These are phyloP conservation scores for Penicillium sp. DNA, from an alignment of 2,329 filamentous ascomycete genomes.

Conservation along the genomic window DNA sequence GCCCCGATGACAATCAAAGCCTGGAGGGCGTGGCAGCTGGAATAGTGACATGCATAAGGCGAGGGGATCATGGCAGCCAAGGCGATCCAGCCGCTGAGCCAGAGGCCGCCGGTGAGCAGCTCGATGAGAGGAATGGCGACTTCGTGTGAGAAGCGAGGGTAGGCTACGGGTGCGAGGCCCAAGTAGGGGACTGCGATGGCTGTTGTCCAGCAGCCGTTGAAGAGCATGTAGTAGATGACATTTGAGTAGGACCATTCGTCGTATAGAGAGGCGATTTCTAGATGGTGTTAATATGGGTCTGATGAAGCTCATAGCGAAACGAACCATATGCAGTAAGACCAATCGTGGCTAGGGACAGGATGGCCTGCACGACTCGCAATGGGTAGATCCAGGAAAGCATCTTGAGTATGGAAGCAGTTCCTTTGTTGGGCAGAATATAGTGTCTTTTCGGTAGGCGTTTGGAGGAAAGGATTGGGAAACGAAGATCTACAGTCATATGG, in stretches of 20 bases:
- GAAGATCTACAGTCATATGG: neutral
- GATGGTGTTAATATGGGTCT: neutral
- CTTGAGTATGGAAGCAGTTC: neutral
- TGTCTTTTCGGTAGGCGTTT: neutral
- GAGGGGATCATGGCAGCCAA: conserved; percentile 21
- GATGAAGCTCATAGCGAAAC: neutral
- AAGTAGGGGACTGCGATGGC: conserved; percentile 25
- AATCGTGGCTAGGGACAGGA: conserved; percentile 21
- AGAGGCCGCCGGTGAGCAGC: conserved; percentile 21
- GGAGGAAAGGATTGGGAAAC: neutral
- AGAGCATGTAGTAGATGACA: conserved; percentile 25
- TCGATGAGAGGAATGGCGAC: conserved; percentile 22
- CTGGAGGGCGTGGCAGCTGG: conserved; percentile 22
- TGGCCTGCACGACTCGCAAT: conserved; percentile 20
- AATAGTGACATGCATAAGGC: conserved; percentile 14
- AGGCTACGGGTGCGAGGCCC: conserved; percentile 24
- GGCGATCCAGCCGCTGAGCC: conserved; percentile 25
- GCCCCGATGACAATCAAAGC: conserved; percentile 22
- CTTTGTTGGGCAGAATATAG: neutral
- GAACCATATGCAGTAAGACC: conserved; percentile 22
- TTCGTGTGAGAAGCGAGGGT: conserved; percentile 24
- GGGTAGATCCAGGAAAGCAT: conserved; percentile 27
- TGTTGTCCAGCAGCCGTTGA: conserved; percentile 28
- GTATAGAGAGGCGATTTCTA: conserved; percentile 22
- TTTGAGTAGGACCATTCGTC: conserved; percentile 25